Conservation (phyloP, 2,329 filamentous ascomycete genomes). For the Ascochyta rabiei region DNA sequence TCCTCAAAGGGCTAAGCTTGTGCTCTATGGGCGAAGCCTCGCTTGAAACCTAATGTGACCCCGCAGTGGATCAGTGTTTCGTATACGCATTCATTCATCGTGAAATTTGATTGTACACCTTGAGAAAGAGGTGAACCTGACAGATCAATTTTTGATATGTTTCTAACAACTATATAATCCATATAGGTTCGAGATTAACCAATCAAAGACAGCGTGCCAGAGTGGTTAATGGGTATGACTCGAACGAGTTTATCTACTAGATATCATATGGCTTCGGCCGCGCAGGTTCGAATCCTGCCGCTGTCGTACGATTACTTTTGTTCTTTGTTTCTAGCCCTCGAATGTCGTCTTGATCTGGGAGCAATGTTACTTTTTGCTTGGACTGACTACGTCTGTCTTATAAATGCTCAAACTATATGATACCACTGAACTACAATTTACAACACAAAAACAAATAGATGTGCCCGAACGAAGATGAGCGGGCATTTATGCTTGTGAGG, state of each 20-base stretch:
- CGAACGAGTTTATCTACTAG: slow-evolving; percentile 26
- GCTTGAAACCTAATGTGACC: not conserved
- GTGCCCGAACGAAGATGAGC: too few species aligned
- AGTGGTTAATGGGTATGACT: slow-evolving; percentile 36
- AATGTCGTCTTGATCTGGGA: too few species aligned
- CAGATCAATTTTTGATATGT: not conserved
- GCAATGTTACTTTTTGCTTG: too few species aligned
- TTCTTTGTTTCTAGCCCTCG: not conserved
- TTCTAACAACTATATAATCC: not conserved
- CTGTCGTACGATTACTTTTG: slow-evolving; percentile 15
- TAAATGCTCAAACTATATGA: too few species aligned
- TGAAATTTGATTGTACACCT: too few species aligned
- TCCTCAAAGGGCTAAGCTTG: not conserved
- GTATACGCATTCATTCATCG: not conserved
- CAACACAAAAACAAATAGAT: too few species aligned
- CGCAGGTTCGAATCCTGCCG: slow-evolving; percentile 31
- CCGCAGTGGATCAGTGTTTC: not conserved
- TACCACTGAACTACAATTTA: too few species aligned
- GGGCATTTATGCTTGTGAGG: not conserved
- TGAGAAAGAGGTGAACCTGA: too few species aligned
- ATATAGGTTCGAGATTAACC: not conserved
- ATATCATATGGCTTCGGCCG: slow-evolving; percentile 39
- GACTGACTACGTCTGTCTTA: too few species aligned
- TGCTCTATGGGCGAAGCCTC: not conserved
- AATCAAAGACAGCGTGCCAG: slow-evolving; percentile 20